A percentile compares a stretch with the other conserved stretches of the same genome.
Evolutionary conservation across 148 eudicot genomes (phyloP).

Genomic region (Rheum nobile): DNA sequence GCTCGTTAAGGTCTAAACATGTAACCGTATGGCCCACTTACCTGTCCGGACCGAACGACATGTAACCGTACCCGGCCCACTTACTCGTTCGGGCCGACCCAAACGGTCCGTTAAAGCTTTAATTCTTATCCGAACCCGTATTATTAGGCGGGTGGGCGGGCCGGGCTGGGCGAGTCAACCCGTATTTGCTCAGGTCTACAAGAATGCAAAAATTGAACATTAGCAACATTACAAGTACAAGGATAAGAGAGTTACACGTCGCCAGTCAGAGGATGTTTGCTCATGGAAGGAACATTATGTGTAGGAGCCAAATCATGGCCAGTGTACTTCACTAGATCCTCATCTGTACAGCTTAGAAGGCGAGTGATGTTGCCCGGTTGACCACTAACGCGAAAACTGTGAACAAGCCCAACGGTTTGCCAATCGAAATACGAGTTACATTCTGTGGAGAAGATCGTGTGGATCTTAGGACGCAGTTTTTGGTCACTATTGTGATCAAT

Average conservation of each 20-base stretch:
- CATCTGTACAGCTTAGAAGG: constrained; percentile 96
- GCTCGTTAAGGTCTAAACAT: no score
- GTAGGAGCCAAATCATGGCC: constrained; percentile 94
- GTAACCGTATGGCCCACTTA: no score
- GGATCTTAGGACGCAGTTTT: constrained; percentile 52
- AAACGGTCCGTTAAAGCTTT: no score
- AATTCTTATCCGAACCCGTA: no score
- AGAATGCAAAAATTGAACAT: neutral
- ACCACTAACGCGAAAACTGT: constrained; percentile 76
- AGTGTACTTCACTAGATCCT: constrained; percentile 60
- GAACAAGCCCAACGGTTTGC: constrained; percentile 89
- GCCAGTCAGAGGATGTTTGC: constrained; percentile 76
- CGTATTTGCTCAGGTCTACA: neutral
- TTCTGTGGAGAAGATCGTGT: constrained; percentile 86
- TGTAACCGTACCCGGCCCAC: no score
- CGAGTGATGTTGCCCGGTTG: constrained; percentile 90
- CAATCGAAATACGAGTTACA: constrained; percentile 89
- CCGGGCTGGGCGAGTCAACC: no score
- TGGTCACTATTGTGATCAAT: constrained; percentile 24
- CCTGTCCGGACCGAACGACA: no score
- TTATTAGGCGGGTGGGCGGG: no score
- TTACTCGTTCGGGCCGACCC: no score
- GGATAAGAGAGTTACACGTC: constrained; percentile 49
- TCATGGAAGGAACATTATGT: constrained; percentile 91
- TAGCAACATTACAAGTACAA: neutral